Percentiles rank a stretch among this genome's conserved stretches.
phyloP scores from a whole-genome alignment of 2,329 filamentous ascomycete species.

The Lachnellula arida region DNA sequence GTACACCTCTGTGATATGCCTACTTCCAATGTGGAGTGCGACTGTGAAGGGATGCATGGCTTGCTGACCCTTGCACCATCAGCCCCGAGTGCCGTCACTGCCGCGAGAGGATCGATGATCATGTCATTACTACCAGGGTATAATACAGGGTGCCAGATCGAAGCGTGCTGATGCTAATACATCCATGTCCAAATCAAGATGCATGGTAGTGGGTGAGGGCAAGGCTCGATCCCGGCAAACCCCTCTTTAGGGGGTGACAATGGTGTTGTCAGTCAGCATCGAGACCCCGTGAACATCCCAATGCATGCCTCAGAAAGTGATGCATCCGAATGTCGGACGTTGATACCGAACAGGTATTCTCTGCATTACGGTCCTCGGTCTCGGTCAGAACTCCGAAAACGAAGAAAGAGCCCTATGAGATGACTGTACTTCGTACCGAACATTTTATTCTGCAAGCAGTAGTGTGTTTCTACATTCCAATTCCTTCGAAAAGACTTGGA shows the following conservation, averaged over 20 bases:
- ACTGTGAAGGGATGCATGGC: background rate
- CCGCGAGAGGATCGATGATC: conserved; percentile 16
- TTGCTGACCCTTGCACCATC: conserved; percentile 1
- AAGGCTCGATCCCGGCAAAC: conserved; percentile 15
- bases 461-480: background rate
- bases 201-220: conserved; percentile 17
- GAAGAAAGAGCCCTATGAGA: background rate
- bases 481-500: background rate
- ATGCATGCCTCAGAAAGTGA: background rate
- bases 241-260: too few species aligned
- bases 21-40: background rate
- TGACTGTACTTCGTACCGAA: conserved; percentile 23
- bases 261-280: conserved; percentile 12
- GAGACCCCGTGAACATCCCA: conserved; percentile 7
- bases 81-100: conserved; percentile 18
- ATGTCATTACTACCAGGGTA: conserved; percentile 16
- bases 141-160: conserved; percentile 7
- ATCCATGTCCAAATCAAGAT: conserved; percentile 16
- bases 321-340: background rate
- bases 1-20: background rate
- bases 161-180: conserved; percentile 16
- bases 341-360: conserved; percentile 4
- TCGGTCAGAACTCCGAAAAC: conserved; percentile 1
- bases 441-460: background rate
- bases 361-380: conserved; percentile 3